Base-by-base conservation (phyloP, 2,329 filamentous ascomycete genomes). In the Botrytis squamosa region DNA sequence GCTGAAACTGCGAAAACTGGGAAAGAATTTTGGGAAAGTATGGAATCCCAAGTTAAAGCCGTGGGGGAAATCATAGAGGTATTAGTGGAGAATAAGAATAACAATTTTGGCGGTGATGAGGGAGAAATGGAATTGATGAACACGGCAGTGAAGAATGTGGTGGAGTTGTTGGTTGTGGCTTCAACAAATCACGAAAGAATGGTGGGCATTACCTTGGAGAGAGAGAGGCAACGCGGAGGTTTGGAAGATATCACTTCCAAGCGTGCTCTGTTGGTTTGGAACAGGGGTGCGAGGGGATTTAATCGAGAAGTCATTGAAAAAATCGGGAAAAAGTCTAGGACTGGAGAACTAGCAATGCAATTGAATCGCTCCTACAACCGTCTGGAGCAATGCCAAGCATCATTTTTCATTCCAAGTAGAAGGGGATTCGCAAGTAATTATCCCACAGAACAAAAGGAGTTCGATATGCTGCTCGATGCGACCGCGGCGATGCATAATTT, bases 241-340 rank as follows among this genome's bases (percentile, higher is more conserved):
- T 38, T 25, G 1, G 25, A 33, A 22, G 66, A 68, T 42, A 12
- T 57, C 4, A 4, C 9, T 22, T 49, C 49, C 2, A 55, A 57
- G n/a, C 16, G 18, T 2, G 49, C 49, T 18, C 40, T 68, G 36
- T 16, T 68, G 5, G 36, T 49, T 22, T 68, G 66, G 66, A 68
- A 68, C 18, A 29, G 49, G 25, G 66, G 66, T 22, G 55, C 66
- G 5, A 40, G 66, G 18, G 66, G 36, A 22, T 68, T 68, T 5
- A 68, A 68, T 33, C 66, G 66, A 29, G 66, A 68, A n/a, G 49
- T 68, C n/a, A 18, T 68, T 18, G 49, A 33, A 4, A 68, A 33
- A 20, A 57, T 57, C 3, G 49, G 49, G 3, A 42, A 25, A 5
- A 29, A 16, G 0, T 68, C 18, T 16, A 40, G 40, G 20, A 10